These are phyloP conservation scores for Coemansia sp. DNA, from an alignment of 192 early-diverging fungal genomes.

Conservation along the genomic window DNA sequence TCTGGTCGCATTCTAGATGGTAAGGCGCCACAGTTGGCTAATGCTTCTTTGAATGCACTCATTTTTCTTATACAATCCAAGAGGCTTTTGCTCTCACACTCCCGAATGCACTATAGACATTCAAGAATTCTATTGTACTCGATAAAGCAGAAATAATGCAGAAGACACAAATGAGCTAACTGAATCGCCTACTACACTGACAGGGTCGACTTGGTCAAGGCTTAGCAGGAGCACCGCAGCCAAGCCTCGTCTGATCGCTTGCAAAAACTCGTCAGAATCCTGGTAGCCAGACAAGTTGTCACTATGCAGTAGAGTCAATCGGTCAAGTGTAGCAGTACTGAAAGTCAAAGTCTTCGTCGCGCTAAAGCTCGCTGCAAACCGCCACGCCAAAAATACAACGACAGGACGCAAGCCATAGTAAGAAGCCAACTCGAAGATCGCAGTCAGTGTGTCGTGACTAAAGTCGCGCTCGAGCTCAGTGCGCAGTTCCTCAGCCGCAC, in stretches of 20 bases:
- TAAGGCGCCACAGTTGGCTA: neutral
- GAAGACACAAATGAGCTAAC: constrained; percentile 10
- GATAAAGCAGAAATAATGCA: neutral
- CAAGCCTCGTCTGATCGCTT: neutral
- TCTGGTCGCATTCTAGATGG: too few species aligned
- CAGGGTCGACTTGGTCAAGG: constrained; percentile 19
- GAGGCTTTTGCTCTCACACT: neutral
- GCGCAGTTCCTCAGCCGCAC: neutral
- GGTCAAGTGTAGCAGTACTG: constrained; percentile 9
- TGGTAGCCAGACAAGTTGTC: constrained; percentile 16
- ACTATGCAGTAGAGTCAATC: constrained; percentile 6
- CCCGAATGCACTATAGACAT: neutral
- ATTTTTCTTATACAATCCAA: neutral
- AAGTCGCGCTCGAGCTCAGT: neutral
- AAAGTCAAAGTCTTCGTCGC: neutral
- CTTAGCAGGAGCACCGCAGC: constrained; percentile 21
- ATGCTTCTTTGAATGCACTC: neutral
- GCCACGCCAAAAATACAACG: constrained; percentile 18
- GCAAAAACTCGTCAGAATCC: neutral
- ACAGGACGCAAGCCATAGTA: constrained; percentile 33
- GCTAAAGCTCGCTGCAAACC: constrained; percentile 8
- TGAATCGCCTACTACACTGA: neutral
- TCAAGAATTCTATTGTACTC: constrained; percentile 1
- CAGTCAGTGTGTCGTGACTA: constrained; percentile 2
- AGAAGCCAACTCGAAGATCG: constrained; percentile 20